Base-by-base conservation (phyloP, 2,329 filamentous ascomycete species). In the Sporothrix phasma region DNA sequence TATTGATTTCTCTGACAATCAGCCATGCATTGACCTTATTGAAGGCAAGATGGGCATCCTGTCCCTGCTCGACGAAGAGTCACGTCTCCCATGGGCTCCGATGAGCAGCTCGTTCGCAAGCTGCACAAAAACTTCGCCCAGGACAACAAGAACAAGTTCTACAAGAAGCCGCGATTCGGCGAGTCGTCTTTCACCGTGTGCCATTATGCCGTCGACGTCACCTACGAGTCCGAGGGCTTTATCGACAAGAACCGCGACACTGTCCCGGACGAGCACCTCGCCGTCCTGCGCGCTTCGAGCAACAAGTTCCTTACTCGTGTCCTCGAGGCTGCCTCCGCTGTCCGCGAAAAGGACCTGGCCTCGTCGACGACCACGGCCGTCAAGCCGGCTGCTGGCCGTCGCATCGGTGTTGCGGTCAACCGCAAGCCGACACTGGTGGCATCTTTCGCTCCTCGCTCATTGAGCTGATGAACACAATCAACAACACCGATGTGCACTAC, bases 241-340 rank as follows among this genome's bases (percentile, higher is more conserved):
- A 97, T 99, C 72, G 95, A 99, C 76, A 99, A 99, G 84, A 99
- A 99, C 77, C 87, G 94, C 75, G 94, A 99, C 76, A 99, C 95
- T 22, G 94, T 99, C 54, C 94, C 94, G 5, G 94, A 99, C 73
- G 94, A 99, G 78, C 94, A 97, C 74, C 90, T 99, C 87, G 92
- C 94, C 65, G 88, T 99, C 43, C 82, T 99, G 68, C 88, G 86
- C 70, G 86, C 87, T 61, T 95, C 92, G 0, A 88, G 84, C 37
- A 99, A 97, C 76, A 78, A 80, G 58, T 99, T 99, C 80, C 80
- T 99, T 64, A 85, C 83, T 51, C 84, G 91, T 64, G 91, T 99
- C 6, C 78, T 99, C 49, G 89, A 92, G 61, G 90, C 92, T 39
- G 93, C 93, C 41, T 87, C 89, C 15, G 85, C 87, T 34, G 91